phyloP scores from a whole-genome alignment of 768 basidiomycete species.

The Boletus speciosus region DNA sequence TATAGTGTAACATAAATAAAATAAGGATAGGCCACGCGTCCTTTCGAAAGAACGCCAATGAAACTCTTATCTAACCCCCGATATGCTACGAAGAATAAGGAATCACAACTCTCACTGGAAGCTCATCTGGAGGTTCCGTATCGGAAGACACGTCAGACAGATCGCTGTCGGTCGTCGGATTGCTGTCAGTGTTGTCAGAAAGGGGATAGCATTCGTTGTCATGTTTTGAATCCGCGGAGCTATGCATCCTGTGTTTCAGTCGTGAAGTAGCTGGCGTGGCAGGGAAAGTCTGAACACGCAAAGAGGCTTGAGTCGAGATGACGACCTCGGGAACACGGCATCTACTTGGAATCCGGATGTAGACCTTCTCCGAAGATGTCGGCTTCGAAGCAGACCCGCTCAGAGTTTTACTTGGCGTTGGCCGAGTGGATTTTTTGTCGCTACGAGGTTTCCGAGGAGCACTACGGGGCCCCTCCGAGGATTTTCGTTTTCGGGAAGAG shows the following conservation, averaged over 20 bases:
- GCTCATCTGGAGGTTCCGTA: constrained; percentile 23
- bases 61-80: constrained; percentile 10
- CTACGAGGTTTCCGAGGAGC: constrained; percentile 33
- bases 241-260: constrained; percentile 18
- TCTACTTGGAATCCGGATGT: constrained; percentile 23
- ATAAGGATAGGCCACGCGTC: constrained; percentile 30
- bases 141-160: constrained; percentile 26
- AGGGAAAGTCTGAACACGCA: constrained; percentile 9
- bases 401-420: constrained; percentile 16
- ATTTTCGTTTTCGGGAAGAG: constrained; percentile 22
- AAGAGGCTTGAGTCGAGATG: constrained; percentile 10
- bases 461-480: constrained; percentile 20
- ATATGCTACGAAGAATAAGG: constrained; percentile 17
- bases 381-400: constrained; percentile 19
- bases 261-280: constrained; percentile 23
- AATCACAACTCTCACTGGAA: constrained; percentile 13
- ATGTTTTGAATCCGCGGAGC: constrained; percentile 16
- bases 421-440: constrained; percentile 9
- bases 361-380: constrained; percentile 22
- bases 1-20: constrained; percentile 29
- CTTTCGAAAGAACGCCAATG: constrained; percentile 2
- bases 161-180: constrained; percentile 18
- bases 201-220: constrained; percentile 19
- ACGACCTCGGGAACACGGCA: constrained; percentile 20
- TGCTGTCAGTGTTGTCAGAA: constrained; percentile 23